A percentile compares a stretch with the other conserved stretches of the same genome.
phyloP scores from a whole-genome alignment of 2,329 filamentous ascomycete genomes.

The Aspergillus tubingensis region DNA sequence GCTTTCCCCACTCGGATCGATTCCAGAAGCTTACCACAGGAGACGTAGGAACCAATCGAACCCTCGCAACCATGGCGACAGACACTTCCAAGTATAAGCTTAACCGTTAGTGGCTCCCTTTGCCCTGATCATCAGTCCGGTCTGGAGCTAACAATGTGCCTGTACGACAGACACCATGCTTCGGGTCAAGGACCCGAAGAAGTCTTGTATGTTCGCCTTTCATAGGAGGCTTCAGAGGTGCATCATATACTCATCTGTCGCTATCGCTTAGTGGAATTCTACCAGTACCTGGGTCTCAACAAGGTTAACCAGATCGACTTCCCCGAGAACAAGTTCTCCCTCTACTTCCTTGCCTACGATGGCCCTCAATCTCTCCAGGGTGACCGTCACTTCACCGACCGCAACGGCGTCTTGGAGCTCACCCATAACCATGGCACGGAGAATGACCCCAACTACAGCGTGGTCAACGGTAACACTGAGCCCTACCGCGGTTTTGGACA shows the following conservation, averaged over 20 bases:
- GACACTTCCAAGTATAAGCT: constrained; percentile 66
- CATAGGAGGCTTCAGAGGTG: background rate
- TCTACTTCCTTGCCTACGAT: constrained; percentile 94
- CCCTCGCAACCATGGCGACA: constrained; percentile 54
- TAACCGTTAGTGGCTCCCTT: constrained; percentile 54
- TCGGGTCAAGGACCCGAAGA: constrained; percentile 90
- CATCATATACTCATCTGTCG: background rate
- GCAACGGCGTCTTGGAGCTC: constrained; percentile 87
- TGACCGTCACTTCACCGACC: constrained; percentile 74
- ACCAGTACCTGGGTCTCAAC: constrained; percentile 87
- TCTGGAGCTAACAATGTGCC: constrained; percentile 20
- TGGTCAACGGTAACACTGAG: constrained; percentile 89
- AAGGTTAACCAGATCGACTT: constrained; percentile 78
- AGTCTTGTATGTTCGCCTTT: constrained; percentile 57
- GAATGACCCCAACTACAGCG: constrained; percentile 73
- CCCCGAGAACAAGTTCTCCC: constrained; percentile 86
- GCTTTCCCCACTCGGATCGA: constrained; percentile 3
- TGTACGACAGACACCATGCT: constrained; percentile 62
- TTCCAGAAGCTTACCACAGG: constrained; percentile 11
- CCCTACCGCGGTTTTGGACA: constrained; percentile 83
- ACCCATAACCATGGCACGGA: constrained; percentile 87
- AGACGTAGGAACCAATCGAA: constrained; percentile 28
- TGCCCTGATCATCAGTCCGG: background rate
- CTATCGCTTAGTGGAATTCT: constrained; percentile 74
- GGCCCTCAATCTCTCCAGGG: constrained; percentile 71